Percentiles rank a stretch among this genome's conserved stretches.
phyloP scores from a whole-genome alignment of 495 filamentous ascomycete genomes.

The Tuber umbilicatum region DNA sequence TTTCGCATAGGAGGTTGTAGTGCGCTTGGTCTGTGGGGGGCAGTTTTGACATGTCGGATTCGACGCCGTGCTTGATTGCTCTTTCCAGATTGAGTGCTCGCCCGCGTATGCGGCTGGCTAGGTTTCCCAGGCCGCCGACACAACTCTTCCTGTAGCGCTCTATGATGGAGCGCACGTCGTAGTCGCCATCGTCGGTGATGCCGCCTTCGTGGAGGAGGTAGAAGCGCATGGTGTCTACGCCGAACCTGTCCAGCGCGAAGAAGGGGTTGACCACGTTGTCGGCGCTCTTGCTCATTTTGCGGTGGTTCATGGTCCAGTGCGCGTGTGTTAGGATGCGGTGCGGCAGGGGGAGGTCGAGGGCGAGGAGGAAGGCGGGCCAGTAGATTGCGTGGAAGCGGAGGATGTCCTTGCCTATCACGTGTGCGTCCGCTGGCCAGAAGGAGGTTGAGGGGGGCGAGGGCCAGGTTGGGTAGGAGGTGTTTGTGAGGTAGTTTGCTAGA shows the following conservation, averaged over 20 bases:
- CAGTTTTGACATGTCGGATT: not conserved
- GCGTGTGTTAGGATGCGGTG: slow-evolving; percentile 77
- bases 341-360: slow-evolving; percentile 74
- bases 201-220: slow-evolving; percentile 75
- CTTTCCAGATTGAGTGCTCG: slow-evolving; percentile 59
- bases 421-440: slow-evolving; percentile 86
- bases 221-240: slow-evolving; percentile 77
- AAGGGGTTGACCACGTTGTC: slow-evolving; percentile 96
- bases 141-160: slow-evolving; percentile 71
- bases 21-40: not conserved
- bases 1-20: not conserved
- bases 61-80: slow-evolving; percentile 39
- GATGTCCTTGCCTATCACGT: slow-evolving; percentile 95
- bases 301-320: slow-evolving; percentile 83
- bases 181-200: slow-evolving; percentile 69
- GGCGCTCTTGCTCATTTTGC: slow-evolving; percentile 92
- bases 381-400: slow-evolving; percentile 93
- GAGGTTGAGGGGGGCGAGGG: slow-evolving; percentile 45
- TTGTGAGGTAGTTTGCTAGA: slow-evolving; percentile 85
- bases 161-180: slow-evolving; percentile 69
- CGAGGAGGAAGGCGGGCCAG: slow-evolving; percentile 94
- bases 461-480: slow-evolving; percentile 76
- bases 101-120: slow-evolving; percentile 60
- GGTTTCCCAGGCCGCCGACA: slow-evolving; percentile 68
- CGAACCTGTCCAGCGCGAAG: slow-evolving; percentile 83